Percentiles rank a stretch among this genome's conserved stretches.
phyloP scores from a whole-genome alignment of 1,284 basidiomycete species.

The Pulchroboletus neoregius region DNA sequence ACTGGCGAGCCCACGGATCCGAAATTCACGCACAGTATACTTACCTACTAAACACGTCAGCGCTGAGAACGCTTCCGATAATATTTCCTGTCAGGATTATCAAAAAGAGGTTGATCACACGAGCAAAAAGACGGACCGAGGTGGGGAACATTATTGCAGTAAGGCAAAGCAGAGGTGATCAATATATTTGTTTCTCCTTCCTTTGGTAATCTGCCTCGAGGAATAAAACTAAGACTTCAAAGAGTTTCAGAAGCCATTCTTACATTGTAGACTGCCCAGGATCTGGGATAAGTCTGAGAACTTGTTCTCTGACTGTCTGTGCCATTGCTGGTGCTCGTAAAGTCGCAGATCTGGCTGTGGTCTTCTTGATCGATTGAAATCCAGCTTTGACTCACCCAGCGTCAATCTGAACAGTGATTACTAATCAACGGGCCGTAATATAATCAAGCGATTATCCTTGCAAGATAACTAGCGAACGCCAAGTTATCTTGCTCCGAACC shows the following conservation, averaged over 20 bases:
- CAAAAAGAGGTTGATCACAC: slow-evolving; percentile 6
- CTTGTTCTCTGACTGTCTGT: slow-evolving; percentile 63
- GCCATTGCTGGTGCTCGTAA: slow-evolving; percentile 40
- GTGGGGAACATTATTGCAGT: slow-evolving; percentile 99
- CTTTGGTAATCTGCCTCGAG: slow-evolving; percentile 65
- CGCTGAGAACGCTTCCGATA: slow-evolving; percentile 93
- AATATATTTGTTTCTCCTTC: slow-evolving; percentile 84
- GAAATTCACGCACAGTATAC: slow-evolving; percentile 26
- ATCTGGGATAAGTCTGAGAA: slow-evolving; percentile 53
- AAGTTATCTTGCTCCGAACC: too few species aligned
- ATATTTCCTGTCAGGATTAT: slow-evolving; percentile 72
- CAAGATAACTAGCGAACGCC: too few species aligned
- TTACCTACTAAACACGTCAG: slow-evolving; percentile 94
- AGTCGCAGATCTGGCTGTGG: background rate
- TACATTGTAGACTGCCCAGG: slow-evolving; percentile 51
- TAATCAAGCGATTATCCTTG: too few species aligned
- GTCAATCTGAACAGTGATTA: too few species aligned
- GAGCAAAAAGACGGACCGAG: slow-evolving; percentile 53
- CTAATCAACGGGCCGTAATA: too few species aligned
- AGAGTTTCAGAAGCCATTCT: slow-evolving; percentile 17
- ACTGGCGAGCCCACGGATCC: background rate
- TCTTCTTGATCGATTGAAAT: slow-evolving; percentile 1
- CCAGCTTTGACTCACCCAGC: slow-evolving; percentile 3
- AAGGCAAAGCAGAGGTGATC: slow-evolving; percentile 95
- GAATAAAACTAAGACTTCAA: slow-evolving; percentile 13